Evolutionary conservation across 2,329 filamentous ascomycete genomes (phyloP).

Genomic region (Verticillium klebahnii): DNA sequence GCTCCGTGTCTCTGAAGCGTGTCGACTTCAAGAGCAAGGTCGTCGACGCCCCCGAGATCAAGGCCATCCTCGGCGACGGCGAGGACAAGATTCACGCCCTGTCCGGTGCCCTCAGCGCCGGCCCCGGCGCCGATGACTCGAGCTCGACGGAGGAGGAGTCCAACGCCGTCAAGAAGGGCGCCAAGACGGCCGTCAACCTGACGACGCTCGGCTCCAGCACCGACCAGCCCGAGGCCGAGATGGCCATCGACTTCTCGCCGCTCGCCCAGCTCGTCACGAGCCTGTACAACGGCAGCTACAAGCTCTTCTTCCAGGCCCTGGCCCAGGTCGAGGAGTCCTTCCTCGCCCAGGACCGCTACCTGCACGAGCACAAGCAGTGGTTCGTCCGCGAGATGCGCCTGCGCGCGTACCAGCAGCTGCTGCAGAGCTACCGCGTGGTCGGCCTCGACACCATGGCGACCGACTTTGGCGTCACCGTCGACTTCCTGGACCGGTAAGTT

Average conservation of each 20-base stretch:
- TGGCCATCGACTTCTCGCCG: conserved; percentile 81
- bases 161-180: conserved; percentile 44
- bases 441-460: conserved; percentile 96
- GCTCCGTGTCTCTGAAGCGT: conserved; percentile 89
- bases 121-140: conserved; percentile 75
- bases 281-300: conserved; percentile 91
- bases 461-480: conserved; percentile 94
- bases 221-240: conserved; percentile 73
- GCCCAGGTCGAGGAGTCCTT: conserved; percentile 91
- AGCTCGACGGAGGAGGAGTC: conserved; percentile 59
- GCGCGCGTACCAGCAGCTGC: conserved; percentile 90
- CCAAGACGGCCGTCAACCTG: conserved; percentile 71
- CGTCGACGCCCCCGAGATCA: conserved; percentile 96
- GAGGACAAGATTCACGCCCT: conserved; percentile 84
- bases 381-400: conserved; percentile 98
- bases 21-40: conserved; percentile 99
- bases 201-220: conserved; percentile 69
- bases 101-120: conserved; percentile 74
- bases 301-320: conserved; percentile 85
- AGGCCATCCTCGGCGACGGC: conserved; percentile 86
- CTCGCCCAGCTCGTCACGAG: conserved; percentile 85
- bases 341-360: conserved; percentile 87
- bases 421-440: conserved; percentile 96
- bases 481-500: conserved; percentile 87
- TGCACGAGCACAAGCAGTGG: conserved; percentile 94